These are phyloP conservation scores for Rhodotorula sp. DNA, from an alignment of 1,284 basidiomycete species.

Conservation along the genomic window DNA sequence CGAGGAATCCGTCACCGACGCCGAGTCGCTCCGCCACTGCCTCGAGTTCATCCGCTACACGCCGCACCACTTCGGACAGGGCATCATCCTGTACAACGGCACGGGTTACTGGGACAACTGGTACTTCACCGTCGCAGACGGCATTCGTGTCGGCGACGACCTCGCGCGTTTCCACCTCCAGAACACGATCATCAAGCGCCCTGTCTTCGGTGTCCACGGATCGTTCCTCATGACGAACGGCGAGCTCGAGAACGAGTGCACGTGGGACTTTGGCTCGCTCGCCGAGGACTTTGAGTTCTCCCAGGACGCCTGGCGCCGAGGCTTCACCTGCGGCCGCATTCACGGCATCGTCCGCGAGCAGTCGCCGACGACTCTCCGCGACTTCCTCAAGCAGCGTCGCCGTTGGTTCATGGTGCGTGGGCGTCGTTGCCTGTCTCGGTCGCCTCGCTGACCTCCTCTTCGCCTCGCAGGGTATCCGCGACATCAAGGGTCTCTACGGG, in stretches of 20 bases:
- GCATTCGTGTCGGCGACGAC: slow-evolving; percentile 53
- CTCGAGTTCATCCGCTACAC: slow-evolving; percentile 52
- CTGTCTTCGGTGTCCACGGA: slow-evolving; percentile 53
- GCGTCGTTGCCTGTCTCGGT: neutral
- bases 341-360: slow-evolving; percentile 52
- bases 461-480: slow-evolving; percentile 30
- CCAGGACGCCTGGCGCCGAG: slow-evolving; percentile 51
- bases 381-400: slow-evolving; percentile 53
- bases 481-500: slow-evolving; percentile 49
- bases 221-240: slow-evolving; percentile 53
- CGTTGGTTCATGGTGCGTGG: slow-evolving; percentile 50
- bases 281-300: slow-evolving; percentile 54
- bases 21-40: slow-evolving; percentile 50
- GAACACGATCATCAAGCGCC: slow-evolving; percentile 51
- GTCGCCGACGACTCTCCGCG: slow-evolving; percentile 49
- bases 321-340: slow-evolving; percentile 51
- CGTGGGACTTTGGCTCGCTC: slow-evolving; percentile 49
- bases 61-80: slow-evolving; percentile 52
- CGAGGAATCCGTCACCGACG: slow-evolving; percentile 53
- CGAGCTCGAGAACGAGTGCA: slow-evolving; percentile 52
- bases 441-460: neutral
- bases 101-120: slow-evolving; percentile 52
- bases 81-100: slow-evolving; percentile 53
- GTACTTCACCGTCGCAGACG: slow-evolving; percentile 53
- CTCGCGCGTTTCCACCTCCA: slow-evolving; percentile 53